Conservation (phyloP, 2,329 filamentous ascomycete species). For the Metarhizium sp. region DNA sequence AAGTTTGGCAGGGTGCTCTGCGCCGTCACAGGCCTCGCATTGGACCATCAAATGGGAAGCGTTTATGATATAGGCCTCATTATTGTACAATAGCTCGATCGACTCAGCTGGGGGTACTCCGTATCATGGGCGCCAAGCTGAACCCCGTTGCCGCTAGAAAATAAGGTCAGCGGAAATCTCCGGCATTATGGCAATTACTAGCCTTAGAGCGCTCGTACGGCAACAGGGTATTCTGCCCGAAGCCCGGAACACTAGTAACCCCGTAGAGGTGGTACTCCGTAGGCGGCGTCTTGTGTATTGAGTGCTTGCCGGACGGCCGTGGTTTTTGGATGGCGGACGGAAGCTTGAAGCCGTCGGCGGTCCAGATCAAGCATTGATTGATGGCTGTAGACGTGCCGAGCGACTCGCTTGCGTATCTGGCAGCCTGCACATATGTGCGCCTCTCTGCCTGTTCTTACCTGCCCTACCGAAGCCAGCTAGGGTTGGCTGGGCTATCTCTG, state of each 20-base stretch:
- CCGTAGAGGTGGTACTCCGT: not conserved
- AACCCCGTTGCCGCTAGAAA: slow-evolving; percentile 1
- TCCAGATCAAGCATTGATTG: no score
- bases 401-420: no score
- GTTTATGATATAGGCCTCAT: not conserved
- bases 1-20: not conserved
- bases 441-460: no score
- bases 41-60: not conserved
- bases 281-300: no score
- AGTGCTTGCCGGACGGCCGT: not conserved
- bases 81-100: not conserved
- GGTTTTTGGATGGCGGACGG: not conserved
- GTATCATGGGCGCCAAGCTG: slow-evolving; percentile 1
- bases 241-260: not conserved
- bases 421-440: no score
- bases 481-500: not conserved
- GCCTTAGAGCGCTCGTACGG: not conserved
- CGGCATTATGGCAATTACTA: not conserved
- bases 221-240: not conserved
- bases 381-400: no score
- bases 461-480: no score
- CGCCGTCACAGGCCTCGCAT: not conserved
- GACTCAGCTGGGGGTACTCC: not conserved
- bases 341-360: no score
- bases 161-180: slow-evolving; percentile 4